Evolutionary conservation across 495 filamentous ascomycete species (phyloP).

Genomic region (Penicillium argentinense): DNA sequence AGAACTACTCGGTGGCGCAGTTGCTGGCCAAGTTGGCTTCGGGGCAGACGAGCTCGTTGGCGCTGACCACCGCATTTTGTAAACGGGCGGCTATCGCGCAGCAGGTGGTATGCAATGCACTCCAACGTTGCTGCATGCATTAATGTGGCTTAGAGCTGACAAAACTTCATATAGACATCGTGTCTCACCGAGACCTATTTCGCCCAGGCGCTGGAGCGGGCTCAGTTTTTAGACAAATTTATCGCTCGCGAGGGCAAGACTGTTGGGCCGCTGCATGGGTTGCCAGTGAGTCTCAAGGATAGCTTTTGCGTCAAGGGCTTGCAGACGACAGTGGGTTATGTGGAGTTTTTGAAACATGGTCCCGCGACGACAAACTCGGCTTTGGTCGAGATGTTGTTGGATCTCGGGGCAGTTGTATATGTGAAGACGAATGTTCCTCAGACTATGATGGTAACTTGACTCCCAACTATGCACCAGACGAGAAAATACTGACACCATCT

Average conservation of each 20-base stretch:
- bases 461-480: background rate
- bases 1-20: slow-evolving; percentile 45
- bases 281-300: slow-evolving; percentile 64
- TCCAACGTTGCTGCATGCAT: no score
- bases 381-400: slow-evolving; percentile 30
- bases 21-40: slow-evolving; percentile 32
- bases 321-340: slow-evolving; percentile 32
- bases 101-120: slow-evolving; percentile 27
- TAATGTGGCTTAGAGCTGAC: background rate
- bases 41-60: slow-evolving; percentile 35
- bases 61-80: slow-evolving; percentile 50
- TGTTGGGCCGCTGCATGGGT: slow-evolving; percentile 59
- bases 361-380: slow-evolving; percentile 16
- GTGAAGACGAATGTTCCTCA: slow-evolving; percentile 59
- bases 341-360: slow-evolving; percentile 11
- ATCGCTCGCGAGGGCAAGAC: slow-evolving; percentile 33
- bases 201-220: slow-evolving; percentile 33
- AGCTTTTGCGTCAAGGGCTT: slow-evolving; percentile 46
- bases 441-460: slow-evolving; percentile 31
- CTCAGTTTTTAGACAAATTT: slow-evolving; percentile 42
- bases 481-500: background rate
- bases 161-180: slow-evolving; percentile 21
- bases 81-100: slow-evolving; percentile 39
- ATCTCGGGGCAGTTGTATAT: slow-evolving; percentile 46
- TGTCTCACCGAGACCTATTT: slow-evolving; percentile 48